Evolutionary conservation across 2,329 filamentous ascomycete genomes (phyloP).

Genomic region (Ceratocystiopsis sp.): DNA sequence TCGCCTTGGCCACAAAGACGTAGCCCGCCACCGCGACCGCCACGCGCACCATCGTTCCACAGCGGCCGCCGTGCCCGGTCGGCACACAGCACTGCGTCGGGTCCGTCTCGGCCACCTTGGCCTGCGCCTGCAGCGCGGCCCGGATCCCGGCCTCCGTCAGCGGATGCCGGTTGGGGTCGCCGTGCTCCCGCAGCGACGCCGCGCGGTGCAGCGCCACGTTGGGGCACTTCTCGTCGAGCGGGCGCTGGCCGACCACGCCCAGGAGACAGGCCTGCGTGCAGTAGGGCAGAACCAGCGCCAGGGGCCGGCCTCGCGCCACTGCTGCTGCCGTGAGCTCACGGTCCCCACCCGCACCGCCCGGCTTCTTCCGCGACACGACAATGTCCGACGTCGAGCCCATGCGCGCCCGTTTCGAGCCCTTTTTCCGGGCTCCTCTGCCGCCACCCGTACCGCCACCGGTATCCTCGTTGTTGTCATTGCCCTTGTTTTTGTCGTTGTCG

Average conservation of each 20-base stretch:
- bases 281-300: not conserved
- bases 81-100: not conserved
- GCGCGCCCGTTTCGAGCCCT: too few species aligned
- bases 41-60: not conserved
- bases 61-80: not conserved
- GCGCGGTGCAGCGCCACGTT: slow-evolving; percentile 1
- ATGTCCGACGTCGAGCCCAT: too few species aligned
- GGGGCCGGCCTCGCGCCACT: not conserved
- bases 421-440: too few species aligned
- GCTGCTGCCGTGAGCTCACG: not conserved
- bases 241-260: not conserved
- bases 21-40: not conserved
- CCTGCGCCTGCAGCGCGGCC: not conserved
- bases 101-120: not conserved
- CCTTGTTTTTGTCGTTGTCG: too few species aligned
- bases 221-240: not conserved
- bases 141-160: not conserved
- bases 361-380: too few species aligned
- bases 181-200: not conserved
- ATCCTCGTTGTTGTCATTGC: too few species aligned
- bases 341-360: too few species aligned
- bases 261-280: not conserved
- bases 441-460: too few species aligned
- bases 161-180: not conserved
- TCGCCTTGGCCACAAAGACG: not conserved